Base-by-base conservation (phyloP, 1,284 basidiomycete genomes). In the Grifola frondosa region DNA sequence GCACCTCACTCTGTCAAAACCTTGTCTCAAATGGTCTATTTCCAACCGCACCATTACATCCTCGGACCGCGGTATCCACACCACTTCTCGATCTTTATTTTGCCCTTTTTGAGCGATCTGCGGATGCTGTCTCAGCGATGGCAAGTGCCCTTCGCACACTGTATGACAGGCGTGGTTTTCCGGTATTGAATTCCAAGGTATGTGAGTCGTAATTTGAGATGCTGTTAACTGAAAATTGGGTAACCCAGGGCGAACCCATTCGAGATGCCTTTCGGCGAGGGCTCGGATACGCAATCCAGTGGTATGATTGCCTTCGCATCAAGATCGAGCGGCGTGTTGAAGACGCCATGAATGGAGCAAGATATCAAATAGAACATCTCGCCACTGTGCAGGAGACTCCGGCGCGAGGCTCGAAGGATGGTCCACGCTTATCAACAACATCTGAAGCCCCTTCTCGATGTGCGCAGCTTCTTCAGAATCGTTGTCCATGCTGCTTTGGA, bases 401-500 rank as follows among this genome's bases (percentile, higher is more conserved):
- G 17, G 30, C n/a, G n/a, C n/a, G n/a, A n/a, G n/a, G n/a, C n/a
- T n/a, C n/a, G n/a, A n/a, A n/a, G n/a, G n/a, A n/a, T n/a, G n/a
- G n/a, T n/a, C n/a, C n/a, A n/a, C n/a, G n/a, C n/a, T n/a, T n/a
- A n/a, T n/a, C n/a, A n/a, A n/a, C n/a, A n/a, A n/a, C n/a, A n/a
- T n/a, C n/a, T n/a, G n/a, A 6, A 6, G 39, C 3, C 28, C 7
- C 37, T 20, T 16, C 26, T 23, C 15, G 54, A 31, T 57, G 57
- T 39, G 33, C 48, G 3, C 44, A 52, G 7, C 11, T 55, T 2
- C 49, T 66, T 1, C 58, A 53, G n/a, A 33, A 56, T 15, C 47
- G 49, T 5, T 68, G 66, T 37, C 66, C 66, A 5, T 61, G 61
- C 0, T 69, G 67, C 42, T 69, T 68, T 49, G 60, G 57, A 6